These are phyloP conservation scores for Musa schizocarpa DNA, from an alignment of 176 grass and related monocot species.

Conservation along the genomic window DNA sequence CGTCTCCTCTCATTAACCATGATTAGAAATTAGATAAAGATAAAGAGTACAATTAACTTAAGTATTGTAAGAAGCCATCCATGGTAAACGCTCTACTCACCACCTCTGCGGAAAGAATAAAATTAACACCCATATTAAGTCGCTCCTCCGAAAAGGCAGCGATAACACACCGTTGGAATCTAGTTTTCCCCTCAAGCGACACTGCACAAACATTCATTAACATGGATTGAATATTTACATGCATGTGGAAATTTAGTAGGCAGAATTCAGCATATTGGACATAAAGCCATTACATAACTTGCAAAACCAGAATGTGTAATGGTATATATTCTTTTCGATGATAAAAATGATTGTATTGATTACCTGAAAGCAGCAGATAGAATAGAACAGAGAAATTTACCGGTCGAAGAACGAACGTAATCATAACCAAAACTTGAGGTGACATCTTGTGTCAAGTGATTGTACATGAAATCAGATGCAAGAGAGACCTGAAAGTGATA, in stretches of 20 bases:
- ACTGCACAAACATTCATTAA: neutral
- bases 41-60: too few relatives aligned
- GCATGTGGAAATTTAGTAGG: neutral
- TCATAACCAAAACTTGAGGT: constrained; percentile 63
- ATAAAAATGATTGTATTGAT: neutral
- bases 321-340: too few relatives aligned
- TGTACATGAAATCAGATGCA: constrained; percentile 76
- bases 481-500: constrained; percentile 54
- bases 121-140: constrained; percentile 26
- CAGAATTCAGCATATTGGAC: neutral
- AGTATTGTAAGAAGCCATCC: neutral
- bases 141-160: constrained; percentile 57
- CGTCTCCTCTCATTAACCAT: neutral
- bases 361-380: neutral
- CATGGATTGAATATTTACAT: neutral
- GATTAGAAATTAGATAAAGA: neutral
- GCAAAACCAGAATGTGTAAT: neutral
- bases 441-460: constrained; percentile 45
- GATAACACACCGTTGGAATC: neutral
- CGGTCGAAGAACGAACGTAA: constrained; percentile 69
- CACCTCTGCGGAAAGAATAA: constrained; percentile 75
- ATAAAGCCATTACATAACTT: neutral
- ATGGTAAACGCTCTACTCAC: constrained; percentile 17
- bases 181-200: neutral
- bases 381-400: constrained; percentile 7